Percentiles rank a stretch among this genome's conserved stretches.
Evolutionary conservation across 768 basidiomycete genomes (phyloP).

Genomic region (Rhodocollybia butyracea): DNA sequence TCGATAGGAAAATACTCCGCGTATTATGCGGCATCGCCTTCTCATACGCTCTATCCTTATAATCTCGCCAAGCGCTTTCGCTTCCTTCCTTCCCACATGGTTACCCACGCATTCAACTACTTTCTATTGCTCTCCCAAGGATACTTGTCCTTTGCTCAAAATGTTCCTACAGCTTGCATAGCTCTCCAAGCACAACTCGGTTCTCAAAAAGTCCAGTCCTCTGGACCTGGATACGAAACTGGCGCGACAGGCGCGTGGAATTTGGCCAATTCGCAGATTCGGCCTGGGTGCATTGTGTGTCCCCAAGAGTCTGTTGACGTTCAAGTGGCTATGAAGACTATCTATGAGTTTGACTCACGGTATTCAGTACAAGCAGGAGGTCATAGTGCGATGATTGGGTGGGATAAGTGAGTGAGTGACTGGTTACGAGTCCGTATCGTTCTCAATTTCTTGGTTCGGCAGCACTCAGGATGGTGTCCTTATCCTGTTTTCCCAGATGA

Average conservation of each 20-base stretch:
- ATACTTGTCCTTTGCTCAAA: no score
- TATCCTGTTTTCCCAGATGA: conserved; percentile 10
- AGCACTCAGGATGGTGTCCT: conserved; percentile 7
- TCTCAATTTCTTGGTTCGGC: neutral
- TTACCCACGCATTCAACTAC: no score
- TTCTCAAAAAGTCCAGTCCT: neutral
- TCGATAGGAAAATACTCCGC: no score
- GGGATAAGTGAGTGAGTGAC: conserved; percentile 3
- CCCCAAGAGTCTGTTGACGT: conserved; percentile 14
- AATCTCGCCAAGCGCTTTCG: no score
- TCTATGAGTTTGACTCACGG: conserved; percentile 13
- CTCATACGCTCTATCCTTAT: no score
- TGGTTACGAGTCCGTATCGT: neutral
- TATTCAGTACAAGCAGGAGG: conserved; percentile 21
- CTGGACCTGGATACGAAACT: neutral
- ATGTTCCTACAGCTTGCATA: no score
- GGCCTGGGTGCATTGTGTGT: conserved; percentile 20
- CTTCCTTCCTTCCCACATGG: no score
- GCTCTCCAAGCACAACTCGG: no score
- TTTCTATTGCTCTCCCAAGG: no score
- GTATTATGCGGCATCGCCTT: no score
- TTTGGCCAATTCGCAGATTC: conserved; percentile 11
- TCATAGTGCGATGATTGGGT: conserved; percentile 21
- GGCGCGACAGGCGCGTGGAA: conserved; percentile 14
- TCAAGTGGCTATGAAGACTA: conserved; percentile 18